Evolutionary conservation across 306 rosid species (phyloP).

Genomic region (Malus orientalis): DNA sequence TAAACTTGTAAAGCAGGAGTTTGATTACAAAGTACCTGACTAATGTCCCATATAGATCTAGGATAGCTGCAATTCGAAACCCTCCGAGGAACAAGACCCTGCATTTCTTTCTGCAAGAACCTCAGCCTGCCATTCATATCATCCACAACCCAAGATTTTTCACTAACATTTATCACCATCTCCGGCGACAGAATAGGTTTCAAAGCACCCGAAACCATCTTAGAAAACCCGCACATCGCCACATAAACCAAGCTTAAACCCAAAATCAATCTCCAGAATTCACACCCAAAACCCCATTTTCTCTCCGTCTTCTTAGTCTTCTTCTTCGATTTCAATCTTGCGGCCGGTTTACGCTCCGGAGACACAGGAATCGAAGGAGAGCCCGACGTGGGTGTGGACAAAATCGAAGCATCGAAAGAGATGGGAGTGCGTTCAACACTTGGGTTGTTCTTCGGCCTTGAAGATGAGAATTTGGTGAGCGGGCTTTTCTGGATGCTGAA

Average conservation of each 20-base stretch:
- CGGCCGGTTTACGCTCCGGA: conserved; percentile 29
- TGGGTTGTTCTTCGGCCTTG: conserved; percentile 16
- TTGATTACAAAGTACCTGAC: conserved; percentile 36
- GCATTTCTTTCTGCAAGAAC: conserved; percentile 53
- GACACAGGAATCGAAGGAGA: conserved; percentile 1
- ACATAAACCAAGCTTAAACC: conserved; percentile 35
- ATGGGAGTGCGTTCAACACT: conserved; percentile 40
- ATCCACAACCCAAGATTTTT: conserved; percentile 31
- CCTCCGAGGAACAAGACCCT: conserved; percentile 26
- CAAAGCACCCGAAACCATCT: conserved; percentile 27
- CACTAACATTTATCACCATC: conserved; percentile 33
- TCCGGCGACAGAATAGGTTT: conserved; percentile 37
- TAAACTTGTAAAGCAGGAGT: background rate
- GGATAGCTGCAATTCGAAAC: conserved; percentile 58
- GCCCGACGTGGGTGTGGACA: conserved; percentile 43
- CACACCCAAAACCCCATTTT: conserved; percentile 17
- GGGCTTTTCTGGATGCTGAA: conserved; percentile 48
- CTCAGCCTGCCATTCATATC: conserved; percentile 62
- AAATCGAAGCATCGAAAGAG: conserved; percentile 43
- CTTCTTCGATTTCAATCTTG: conserved; percentile 16
- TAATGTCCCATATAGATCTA: conserved; percentile 49
- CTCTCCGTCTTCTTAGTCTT: background rate
- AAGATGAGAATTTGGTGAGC: conserved; percentile 50
- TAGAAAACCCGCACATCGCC: conserved; percentile 26
- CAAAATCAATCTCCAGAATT: conserved; percentile 16